phyloP scores from a whole-genome alignment of 2,329 filamentous ascomycete species.

The Fusarium floridanum region DNA sequence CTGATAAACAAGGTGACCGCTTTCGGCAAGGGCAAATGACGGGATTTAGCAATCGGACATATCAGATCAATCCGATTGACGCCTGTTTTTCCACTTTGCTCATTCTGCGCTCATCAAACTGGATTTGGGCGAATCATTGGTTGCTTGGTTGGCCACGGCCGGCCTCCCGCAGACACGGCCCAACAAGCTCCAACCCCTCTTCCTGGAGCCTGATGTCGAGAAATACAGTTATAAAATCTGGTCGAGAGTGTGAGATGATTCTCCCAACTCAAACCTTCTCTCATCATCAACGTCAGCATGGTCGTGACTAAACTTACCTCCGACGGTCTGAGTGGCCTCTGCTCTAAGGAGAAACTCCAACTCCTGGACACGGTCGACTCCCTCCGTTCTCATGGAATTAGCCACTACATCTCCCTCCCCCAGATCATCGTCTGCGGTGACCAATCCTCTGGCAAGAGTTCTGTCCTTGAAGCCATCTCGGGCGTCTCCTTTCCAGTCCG shows the following conservation, averaged over 20 bases:
- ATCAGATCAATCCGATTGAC: neutral
- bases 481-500: constrained; percentile 70
- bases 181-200: constrained; percentile 6
- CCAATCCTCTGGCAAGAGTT: constrained; percentile 74
- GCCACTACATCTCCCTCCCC: constrained; percentile 55
- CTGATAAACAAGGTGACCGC: neutral
- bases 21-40: neutral
- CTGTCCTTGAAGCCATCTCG: constrained; percentile 73
- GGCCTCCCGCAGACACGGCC: constrained; percentile 7
- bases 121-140: neutral
- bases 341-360: constrained; percentile 39
- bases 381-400: constrained; percentile 53
- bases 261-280: neutral
- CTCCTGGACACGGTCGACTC: constrained; percentile 53
- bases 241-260: too few species aligned
- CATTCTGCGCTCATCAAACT: neutral
- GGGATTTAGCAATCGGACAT: neutral
- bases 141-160: neutral
- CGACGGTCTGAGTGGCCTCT: constrained; percentile 10
- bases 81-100: neutral
- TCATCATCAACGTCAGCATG: constrained; percentile 1
- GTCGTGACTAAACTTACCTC: constrained; percentile 1
- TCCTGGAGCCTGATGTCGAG: neutral
- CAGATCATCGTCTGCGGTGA: constrained; percentile 69
- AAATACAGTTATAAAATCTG: neutral